Percentiles rank a stretch among this genome's conserved stretches.
Evolutionary conservation across 1,284 basidiomycete species (phyloP).

Genomic region (Pterulicium gracile): DNA sequence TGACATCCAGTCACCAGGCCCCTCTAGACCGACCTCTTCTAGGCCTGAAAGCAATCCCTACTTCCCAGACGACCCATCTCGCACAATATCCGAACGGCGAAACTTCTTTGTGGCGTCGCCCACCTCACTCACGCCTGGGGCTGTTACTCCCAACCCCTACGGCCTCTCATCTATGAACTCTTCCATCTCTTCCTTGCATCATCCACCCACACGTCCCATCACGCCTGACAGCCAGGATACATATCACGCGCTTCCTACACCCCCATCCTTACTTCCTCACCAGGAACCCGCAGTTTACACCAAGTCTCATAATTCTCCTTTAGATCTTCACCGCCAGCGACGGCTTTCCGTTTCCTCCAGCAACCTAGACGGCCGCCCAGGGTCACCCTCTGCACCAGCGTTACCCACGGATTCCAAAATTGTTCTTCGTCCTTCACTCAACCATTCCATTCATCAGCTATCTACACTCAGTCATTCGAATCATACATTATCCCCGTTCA

Average conservation of each 20-base stretch:
- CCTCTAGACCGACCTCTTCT: constrained; percentile 4
- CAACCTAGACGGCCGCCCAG: constrained; percentile 12
- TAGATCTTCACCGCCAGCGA: constrained; percentile 16
- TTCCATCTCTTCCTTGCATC: constrained; percentile 5
- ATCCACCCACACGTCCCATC: constrained; percentile 16
- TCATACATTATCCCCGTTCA: constrained; percentile 87
- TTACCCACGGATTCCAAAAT: constrained; percentile 42
- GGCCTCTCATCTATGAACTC: too few species aligned
- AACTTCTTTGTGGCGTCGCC: too few species aligned
- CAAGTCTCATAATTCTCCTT: neutral
- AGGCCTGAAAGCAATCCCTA: constrained; percentile 16
- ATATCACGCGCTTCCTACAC: constrained; percentile 19
- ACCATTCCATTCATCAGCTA: constrained; percentile 73
- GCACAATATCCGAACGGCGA: too few species aligned
- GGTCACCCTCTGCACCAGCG: constrained; percentile 14
- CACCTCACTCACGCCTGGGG: too few species aligned
- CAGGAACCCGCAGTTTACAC: neutral
- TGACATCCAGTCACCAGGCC: constrained; percentile 26
- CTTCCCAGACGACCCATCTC: constrained; percentile 21
- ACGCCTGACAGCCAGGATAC: constrained; percentile 35
- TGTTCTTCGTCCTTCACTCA: constrained; percentile 56
- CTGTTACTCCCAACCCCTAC: too few species aligned
- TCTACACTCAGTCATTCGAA: constrained; percentile 79
- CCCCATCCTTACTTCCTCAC: neutral
- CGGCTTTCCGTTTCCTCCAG: constrained; percentile 34